Percentiles rank a stretch among this genome's conserved stretches.
Conservation (phyloP, 179 eudicot species). For the Beta macrorhiza region DNA sequence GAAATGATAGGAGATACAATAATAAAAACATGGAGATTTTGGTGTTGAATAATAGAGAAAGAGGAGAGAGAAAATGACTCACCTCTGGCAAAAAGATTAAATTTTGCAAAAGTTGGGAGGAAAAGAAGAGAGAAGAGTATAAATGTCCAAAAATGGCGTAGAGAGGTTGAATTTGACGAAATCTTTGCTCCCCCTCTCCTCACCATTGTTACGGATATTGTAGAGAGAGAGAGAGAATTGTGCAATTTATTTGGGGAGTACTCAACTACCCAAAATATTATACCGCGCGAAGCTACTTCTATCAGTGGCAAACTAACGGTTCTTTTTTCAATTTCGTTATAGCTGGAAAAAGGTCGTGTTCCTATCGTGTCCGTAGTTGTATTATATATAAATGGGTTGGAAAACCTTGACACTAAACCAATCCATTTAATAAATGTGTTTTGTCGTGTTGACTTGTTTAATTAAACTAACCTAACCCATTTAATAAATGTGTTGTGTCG, state of each 20-base stretch:
- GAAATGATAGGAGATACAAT: constrained; percentile 18
- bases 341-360: too few relatives aligned
- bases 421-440: too few relatives aligned
- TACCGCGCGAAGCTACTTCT: constrained; percentile 7
- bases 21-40: constrained; percentile 21
- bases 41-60: constrained; percentile 24
- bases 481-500: too few relatives aligned
- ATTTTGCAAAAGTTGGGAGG: constrained; percentile 3
- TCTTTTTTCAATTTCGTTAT: too few relatives aligned
- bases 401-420: too few relatives aligned
- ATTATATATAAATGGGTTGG: too few relatives aligned
- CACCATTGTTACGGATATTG: constrained; percentile 17
- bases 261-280: not conserved
- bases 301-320: not conserved
- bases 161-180: constrained; percentile 18
- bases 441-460: too few relatives aligned
- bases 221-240: constrained; percentile 4
- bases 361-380: too few relatives aligned
- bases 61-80: constrained; percentile 19
- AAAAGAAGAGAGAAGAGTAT: constrained; percentile 13
- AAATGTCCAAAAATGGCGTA: constrained; percentile 22
- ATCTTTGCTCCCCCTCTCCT: constrained; percentile 12
- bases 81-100: constrained; percentile 22
- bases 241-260: not conserved
- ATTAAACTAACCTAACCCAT: too few relatives aligned